Conservation (phyloP, 352 stramenopile genomes). For the Pythium aquatile region DNA sequence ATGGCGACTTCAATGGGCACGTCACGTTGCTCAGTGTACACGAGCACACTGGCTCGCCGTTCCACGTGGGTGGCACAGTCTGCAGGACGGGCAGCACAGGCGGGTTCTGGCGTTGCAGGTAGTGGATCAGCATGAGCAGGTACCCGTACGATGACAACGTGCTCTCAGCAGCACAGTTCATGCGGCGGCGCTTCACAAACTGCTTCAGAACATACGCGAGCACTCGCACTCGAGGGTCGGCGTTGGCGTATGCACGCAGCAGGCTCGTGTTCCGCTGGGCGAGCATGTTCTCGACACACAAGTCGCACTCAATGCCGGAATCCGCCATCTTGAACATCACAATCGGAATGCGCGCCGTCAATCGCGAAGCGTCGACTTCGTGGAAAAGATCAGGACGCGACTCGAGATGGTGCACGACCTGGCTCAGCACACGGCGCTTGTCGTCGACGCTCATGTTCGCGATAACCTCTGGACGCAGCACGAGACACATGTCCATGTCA, state of each 20-base stretch:
- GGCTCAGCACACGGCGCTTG: slow-evolving; percentile 67
- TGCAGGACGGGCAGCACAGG: slow-evolving; percentile 77
- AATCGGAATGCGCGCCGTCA: slow-evolving; percentile 97
- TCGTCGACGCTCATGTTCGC: slow-evolving; percentile 40
- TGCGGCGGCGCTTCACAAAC: slow-evolving; percentile 78
- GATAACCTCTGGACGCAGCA: slow-evolving; percentile 35
- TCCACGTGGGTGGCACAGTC: slow-evolving; percentile 55
- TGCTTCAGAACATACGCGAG: slow-evolving; percentile 82
- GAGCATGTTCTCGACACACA: slow-evolving; percentile 95
- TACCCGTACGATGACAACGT: slow-evolving; percentile 86
- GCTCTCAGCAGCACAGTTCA: slow-evolving; percentile 81
- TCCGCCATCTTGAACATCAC: slow-evolving; percentile 94
- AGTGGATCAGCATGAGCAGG: slow-evolving; percentile 84
- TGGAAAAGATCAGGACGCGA: slow-evolving; percentile 61
- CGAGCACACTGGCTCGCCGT: slow-evolving; percentile 30
- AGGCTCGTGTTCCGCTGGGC: slow-evolving; percentile 97
- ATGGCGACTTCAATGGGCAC: slow-evolving; percentile 30
- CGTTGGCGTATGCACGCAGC: slow-evolving; percentile 90
- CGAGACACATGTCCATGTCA: slow-evolving; percentile 94
- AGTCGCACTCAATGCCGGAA: slow-evolving; percentile 69
- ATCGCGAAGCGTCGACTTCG: slow-evolving; percentile 68
- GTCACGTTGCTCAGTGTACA: slow-evolving; percentile 21
- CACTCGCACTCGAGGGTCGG: slow-evolving; percentile 69
- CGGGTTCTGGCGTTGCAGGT: slow-evolving; percentile 67
- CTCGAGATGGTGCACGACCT: slow-evolving; percentile 57